Base-by-base conservation (phyloP, 2,329 filamentous ascomycete species). In the Colletotrichum phormii region DNA sequence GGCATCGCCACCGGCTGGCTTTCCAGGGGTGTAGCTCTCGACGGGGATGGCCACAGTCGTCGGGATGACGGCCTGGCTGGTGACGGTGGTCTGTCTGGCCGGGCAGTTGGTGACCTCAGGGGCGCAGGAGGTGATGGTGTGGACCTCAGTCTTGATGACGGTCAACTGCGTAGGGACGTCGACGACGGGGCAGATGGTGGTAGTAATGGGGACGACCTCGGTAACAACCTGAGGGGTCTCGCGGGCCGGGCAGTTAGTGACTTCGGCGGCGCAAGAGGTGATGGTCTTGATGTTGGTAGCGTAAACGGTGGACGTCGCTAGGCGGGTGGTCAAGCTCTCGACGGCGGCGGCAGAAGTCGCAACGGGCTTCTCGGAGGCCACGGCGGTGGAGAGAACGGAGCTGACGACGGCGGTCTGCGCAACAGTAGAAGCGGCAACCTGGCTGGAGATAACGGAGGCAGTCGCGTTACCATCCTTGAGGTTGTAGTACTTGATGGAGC, bases 181-280 rank as follows among this genome's bases (percentile, higher is more conserved):
- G 22, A 82, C 79, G 15, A 72, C 70, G 5, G 84, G 83, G 78
- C 83, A 86, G 67, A 86, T 80, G 12, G 86, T 87, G 12, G 85
- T 87, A 75, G 83, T 86, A 51, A 85, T 57, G 33, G 83, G 75
- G 37, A 87, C 80, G 2, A 79, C 79, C 74, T 84, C 80, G 69
- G 72, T 72, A 8, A 72, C 64, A 35, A 71, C 7, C 11, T 55
- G n/a, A 35, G 72, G 70, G 15, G 70, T 73, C 53, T 69, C 49
- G 4, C 37, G 58, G 42, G 73, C 69, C 1, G 69, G 58, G 29
- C 64, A 73, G 70, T 69, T 63, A n/a, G 72, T 74, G 1, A 68
- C 64, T 0, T 72, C 58, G 6, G 72, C 46, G 0, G 60, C 55
- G 58, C 74, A 75, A 1, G 74, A 72, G 15, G 76, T 77, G 18